Evolutionary conservation across 257 asterid genomes (phyloP).

Genomic region (Solanum chiquidenum): DNA sequence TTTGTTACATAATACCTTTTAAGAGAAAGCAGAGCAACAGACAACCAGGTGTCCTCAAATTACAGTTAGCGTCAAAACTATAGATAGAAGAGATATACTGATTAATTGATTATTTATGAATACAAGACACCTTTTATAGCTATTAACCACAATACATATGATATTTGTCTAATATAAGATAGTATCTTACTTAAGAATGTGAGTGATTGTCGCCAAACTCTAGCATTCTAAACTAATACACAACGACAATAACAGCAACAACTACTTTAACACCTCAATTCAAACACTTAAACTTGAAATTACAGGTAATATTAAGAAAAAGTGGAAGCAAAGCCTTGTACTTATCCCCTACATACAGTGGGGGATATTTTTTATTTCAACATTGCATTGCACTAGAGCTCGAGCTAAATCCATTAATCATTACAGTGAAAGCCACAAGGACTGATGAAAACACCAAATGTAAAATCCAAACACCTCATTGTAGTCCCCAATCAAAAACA

Average conservation of each 20-base stretch:
- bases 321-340: background rate
- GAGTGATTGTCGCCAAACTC: background rate
- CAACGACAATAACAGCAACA: background rate
- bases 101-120: background rate
- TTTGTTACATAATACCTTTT: background rate
- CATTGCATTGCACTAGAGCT: background rate
- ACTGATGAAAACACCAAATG: background rate
- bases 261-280: background rate
- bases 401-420: background rate
- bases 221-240: background rate
- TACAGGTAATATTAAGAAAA: background rate
- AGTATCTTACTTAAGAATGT: background rate
- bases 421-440: background rate
- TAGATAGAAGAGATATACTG: background rate
- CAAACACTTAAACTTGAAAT: background rate
- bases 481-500: background rate
- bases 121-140: background rate
- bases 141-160: background rate
- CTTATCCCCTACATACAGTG: background rate
- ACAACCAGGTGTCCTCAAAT: background rate
- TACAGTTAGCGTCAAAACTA: background rate
- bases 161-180: background rate
- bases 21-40: background rate
- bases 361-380: background rate
- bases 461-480: background rate